Percentiles rank a stretch among this genome's conserved stretches.
Conservation (phyloP, 2,329 filamentous ascomycete species). For the Stagonosporopsis cucurbitacearum region DNA sequence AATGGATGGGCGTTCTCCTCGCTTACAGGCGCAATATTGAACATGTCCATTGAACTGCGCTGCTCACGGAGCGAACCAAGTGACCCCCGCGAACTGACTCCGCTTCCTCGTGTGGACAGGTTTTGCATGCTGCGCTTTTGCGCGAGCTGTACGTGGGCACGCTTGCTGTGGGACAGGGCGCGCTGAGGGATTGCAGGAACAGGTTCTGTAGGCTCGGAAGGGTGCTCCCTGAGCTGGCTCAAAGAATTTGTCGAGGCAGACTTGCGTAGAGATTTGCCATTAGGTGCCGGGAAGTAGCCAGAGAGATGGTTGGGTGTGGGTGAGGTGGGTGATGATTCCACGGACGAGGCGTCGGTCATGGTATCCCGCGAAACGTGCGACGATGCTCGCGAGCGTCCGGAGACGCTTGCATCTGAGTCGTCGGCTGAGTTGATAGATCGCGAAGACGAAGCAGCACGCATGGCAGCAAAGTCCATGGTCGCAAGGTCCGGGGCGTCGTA, state of each 20-base stretch:
- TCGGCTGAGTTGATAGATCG: slow-evolving; percentile 68
- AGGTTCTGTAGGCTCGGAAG: slow-evolving; percentile 40
- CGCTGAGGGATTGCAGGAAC: slow-evolving; percentile 77
- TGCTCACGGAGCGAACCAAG: slow-evolving; percentile 63
- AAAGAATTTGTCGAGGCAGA: slow-evolving; percentile 50
- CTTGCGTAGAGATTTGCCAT: slow-evolving; percentile 53
- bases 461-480: slow-evolving; percentile 39
- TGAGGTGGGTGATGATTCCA: slow-evolving; percentile 56
- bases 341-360: slow-evolving; percentile 69
- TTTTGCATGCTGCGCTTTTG: slow-evolving; percentile 67
- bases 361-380: slow-evolving; percentile 66
- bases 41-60: slow-evolving; percentile 55
- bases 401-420: slow-evolving; percentile 71
- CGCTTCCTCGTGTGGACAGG: slow-evolving; percentile 27
- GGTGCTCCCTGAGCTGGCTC: slow-evolving; percentile 32
- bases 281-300: slow-evolving; percentile 62
- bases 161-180: slow-evolving; percentile 87
- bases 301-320: slow-evolving; percentile 63
- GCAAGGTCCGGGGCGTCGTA: slow-evolving; percentile 90
- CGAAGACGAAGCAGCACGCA: slow-evolving; percentile 50
- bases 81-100: slow-evolving; percentile 43
- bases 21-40: slow-evolving; percentile 35
- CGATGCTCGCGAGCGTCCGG: slow-evolving; percentile 53
- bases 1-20: slow-evolving; percentile 71
- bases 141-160: slow-evolving; percentile 77